Conservation (phyloP, 805 yeast species). For the Saccharomycodes ludwigii region DNA sequence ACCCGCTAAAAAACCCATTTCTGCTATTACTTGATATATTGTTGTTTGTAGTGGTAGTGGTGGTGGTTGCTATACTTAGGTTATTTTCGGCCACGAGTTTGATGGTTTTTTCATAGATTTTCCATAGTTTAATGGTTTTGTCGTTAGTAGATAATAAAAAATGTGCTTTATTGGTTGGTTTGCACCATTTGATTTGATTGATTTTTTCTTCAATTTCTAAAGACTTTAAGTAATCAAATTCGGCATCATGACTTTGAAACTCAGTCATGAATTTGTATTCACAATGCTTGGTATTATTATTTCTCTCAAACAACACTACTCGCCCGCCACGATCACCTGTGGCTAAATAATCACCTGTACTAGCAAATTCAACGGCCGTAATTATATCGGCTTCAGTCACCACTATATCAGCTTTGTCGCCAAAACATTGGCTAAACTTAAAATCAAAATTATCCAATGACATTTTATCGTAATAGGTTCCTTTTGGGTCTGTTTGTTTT, state of each 20-base stretch:
- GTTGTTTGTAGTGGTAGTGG: conserved; percentile 2
- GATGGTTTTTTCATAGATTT: conserved; percentile 81
- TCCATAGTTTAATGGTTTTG: conserved; percentile 98
- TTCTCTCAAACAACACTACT: conserved; percentile 89
- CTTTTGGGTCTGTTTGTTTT: not conserved
- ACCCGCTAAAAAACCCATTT: conserved; percentile 8
- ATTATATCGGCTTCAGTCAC: conserved; percentile 96
- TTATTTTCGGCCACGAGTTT: conserved; percentile 90
- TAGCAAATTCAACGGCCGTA: conserved; percentile 92
- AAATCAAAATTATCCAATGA: conserved; percentile 27
- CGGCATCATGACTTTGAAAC: conserved; percentile 97
- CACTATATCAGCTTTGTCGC: conserved; percentile 95
- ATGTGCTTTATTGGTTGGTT: conserved; percentile 79
- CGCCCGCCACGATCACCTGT: conserved; percentile 99
- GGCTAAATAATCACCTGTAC: conserved; percentile 87
- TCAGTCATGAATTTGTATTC: conserved; percentile 95
- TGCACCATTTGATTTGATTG: conserved; percentile 94
- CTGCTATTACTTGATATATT: conserved; percentile 5
- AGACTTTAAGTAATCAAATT: conserved; percentile 90
- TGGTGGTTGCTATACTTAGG: conserved; percentile 33
- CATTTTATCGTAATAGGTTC: too few species aligned
- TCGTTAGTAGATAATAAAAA: conserved; percentile 87
- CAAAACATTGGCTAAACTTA: conserved; percentile 94
- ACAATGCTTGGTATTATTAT: conserved; percentile 57
- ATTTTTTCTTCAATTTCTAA: conserved; percentile 96